Evolutionary conservation across 176 grass and related monocot species (phyloP), one percentile per base, ranked within the genome.

Genomic region (Pontederia crassipes): DNA sequence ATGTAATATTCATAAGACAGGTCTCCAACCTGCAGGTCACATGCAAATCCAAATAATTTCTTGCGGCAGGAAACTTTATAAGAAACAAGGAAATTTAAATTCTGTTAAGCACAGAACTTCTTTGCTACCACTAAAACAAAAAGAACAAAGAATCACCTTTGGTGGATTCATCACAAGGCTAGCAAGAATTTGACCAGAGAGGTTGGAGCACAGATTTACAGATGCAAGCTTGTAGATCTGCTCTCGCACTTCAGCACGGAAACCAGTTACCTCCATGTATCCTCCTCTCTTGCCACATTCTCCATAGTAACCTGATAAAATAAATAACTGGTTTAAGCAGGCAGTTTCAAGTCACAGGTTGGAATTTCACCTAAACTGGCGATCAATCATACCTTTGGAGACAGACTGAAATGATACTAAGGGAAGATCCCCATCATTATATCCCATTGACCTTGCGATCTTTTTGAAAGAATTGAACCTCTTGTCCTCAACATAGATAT

Each of bases 241-340:
- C 49, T 92, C 93, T 86, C 93, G 80, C 69, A 92, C 93, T 69
- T 85, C 84, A 55, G 87, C 77, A 79, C 68, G 81, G 65, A 98
- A 98, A 59, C 87, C 84, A 71, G 84, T 98, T 79, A 92, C 61
- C 69, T 98, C 87, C 93, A 98, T 98, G 74, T 98, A 98, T 40
- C 93, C 93, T 52, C 88, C 93, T 75, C 88, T 75, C 85, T 98
- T 98, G 74, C 93, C 93, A 77, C 88, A 98, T 89, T 98, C 93
- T 78, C 93, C 87, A 59, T 92, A 77, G 71, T 89, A 98, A 68
- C 93, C 93, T 98, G 50, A 46, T 64, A 3, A 40, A 74, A 68
- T 17, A 10, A 9, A 40, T 35, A 52, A 49, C 5, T 51, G 46
- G 45, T 50, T 18, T 51, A 11, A 45, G 20, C 12, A 17, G 50